Evolutionary conservation across 352 stramenopile genomes (phyloP), one percentile per base, ranked within the genome.

Genomic region (Phytophthora aleatoria): DNA sequence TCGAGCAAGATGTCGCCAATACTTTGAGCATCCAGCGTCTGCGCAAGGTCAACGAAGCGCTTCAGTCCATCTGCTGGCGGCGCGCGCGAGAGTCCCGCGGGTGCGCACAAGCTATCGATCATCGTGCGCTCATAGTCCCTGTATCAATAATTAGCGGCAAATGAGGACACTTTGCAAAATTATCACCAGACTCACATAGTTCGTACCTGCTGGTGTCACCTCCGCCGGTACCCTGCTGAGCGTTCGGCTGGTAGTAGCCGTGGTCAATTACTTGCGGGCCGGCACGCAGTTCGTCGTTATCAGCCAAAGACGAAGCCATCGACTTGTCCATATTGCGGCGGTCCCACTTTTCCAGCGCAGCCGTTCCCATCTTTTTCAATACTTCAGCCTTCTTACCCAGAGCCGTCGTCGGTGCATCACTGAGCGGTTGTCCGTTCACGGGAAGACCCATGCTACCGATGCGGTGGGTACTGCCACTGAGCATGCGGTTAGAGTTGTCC

Each of bases 241-340:
- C 69, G 1, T 90, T 87, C 3, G 85, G 81, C 56, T 92, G 84
- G 59, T 87, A 91, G 56, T 90, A 86, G 1, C 83, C 83, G n/a
- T 82, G 83, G 27, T 94, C 85, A 58, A 90, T 77, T 28, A 92
- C 69, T 31, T 85, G 69, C 7, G 78, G 71, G 0, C 81, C 84
- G 7, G 85, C 79, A n/a, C 72, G 81, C 41, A 94, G 63, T 49
- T 94, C 87, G 43, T 96, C 87, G 60, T 96, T 84, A 64, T 96
- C 87, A 38, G 87, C 85, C 15, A 96, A 70, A 9, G 87, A 96
- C n/a, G 84, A 90, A n/a, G 76, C 85, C 74, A 96, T 96, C 13
- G 84, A 93, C 70, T 94, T 94, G 69, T 96, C 87, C 82, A 96
- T 94, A 78, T 96, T 94, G 36, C 87, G 87, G 15, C 85, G 81